Evolutionary conservation across 2,329 filamentous ascomycete species (phyloP), one percentile per base, ranked within the genome.

Genomic region (Bertia moriformis): DNA sequence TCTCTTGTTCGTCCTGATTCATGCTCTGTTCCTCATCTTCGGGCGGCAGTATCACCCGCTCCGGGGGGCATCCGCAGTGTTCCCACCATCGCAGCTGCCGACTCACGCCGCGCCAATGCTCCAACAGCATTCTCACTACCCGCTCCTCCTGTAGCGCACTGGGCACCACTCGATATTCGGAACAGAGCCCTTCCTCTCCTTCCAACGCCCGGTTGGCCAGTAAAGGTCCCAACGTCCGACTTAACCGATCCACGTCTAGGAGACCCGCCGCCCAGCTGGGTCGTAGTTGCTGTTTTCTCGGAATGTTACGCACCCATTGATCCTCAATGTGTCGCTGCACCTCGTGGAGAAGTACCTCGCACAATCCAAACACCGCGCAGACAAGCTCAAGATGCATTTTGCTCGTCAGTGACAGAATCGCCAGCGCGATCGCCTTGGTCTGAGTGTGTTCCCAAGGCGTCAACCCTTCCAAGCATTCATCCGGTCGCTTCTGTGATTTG

Each of bases 301-400:
- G n/a, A n/a, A n/a, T n/a, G n/a, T n/a, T n/a, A n/a, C n/a, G n/a
- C n/a, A n/a, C n/a, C n/a, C n/a, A n/a, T n/a, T n/a, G n/a, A n/a
- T n/a, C n/a, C n/a, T n/a, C n/a, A n/a, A n/a, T n/a, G n/a, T 27
- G 22, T 7, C 7, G n/a, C 22, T 27, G 7, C 3, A 48, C 49
- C 40, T 54, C 51, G 38, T 55, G 48, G 10, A 54, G 41, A 19
- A 60, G 44, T 10, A 52, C 42, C 14, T 51, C 44, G 35, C 58
- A 51, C 12, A 62, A 44, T 4, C 58, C 59, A 41, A 62, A 59
- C 1, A 61, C 51, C 1, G 54, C 54, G 40, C 58, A 62, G 40
- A 61, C 55, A 17, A 62, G 49, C 18, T 58, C 56, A 30, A 59
- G 47, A 40, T 61, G 56, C 51, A 59, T 54, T 24, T 58, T 50